Base-by-base conservation (phyloP, 2,329 filamentous ascomycete genomes). In the Colletotrichum theobromicola region DNA sequence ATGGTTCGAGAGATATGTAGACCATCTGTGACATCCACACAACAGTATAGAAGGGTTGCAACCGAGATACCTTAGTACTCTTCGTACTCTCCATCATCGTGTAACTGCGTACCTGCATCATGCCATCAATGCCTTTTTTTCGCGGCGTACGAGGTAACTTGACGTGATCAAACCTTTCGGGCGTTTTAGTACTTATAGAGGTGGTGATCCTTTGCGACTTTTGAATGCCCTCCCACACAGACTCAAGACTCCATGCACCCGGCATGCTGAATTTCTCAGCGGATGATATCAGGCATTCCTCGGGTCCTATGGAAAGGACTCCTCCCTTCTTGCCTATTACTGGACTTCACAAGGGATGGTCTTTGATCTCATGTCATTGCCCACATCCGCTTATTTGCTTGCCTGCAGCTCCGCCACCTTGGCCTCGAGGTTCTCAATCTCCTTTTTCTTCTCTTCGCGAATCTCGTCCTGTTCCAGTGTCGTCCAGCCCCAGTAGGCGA, bases 391-490 rank as follows among this genome's bases (percentile, higher is more conserved):
- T n/a, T 50, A 50, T 4, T 50, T 50, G n/a, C 42, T 50, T 10
- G 42, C 16, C 73, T 84, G 80, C 70, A 86, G 77, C 35, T 82
- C 80, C 65, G 81, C 79, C 7, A 87, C 81, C 75, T 82, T 81
- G 8, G 81, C 79, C 77, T 87, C 86, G 7, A 87, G 79, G 10
- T 79, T 76, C 12, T 81, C 77, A 53, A 87, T 82, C 55, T 78
- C 77, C 77, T 80, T 55, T 5, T 32, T 32, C 60, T 74, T 90
- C 58, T 91, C 87, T 24, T 85, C 85, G 80, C 89, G 91, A 71
- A 90, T 86, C 84, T 97, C 94, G 68, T 94, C 88, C 37, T 90
- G 89, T 83, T 96, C 94, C 65, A 96, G 87, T 83, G 93, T 94
- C 46, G 90, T 82, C 94, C 94, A 97, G 16, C 85, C 85, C 86